A percentile compares a stretch with the other conserved stretches of the same genome.
phyloP scores from a whole-genome alignment of 2,329 filamentous ascomycete species.

The Dothistroma septosporum region DNA sequence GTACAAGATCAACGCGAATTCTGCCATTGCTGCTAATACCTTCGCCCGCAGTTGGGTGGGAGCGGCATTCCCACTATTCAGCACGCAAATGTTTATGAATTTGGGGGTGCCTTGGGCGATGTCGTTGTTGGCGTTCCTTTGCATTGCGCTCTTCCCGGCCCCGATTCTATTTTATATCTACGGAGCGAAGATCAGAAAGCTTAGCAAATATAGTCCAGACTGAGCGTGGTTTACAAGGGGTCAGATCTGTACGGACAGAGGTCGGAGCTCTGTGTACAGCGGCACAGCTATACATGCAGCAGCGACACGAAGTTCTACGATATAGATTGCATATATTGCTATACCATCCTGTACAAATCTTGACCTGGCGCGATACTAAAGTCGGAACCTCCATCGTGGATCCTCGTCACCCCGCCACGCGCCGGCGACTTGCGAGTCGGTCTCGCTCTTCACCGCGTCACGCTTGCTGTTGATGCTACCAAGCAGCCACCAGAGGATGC shows the following conservation, averaged over 20 bases:
- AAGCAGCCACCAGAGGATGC: slow-evolving; percentile 52
- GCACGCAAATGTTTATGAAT: slow-evolving; percentile 33
- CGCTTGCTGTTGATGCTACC: slow-evolving; percentile 56
- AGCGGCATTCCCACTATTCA: slow-evolving; percentile 35
- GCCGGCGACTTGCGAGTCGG: slow-evolving; percentile 47
- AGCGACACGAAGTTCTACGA: neutral
- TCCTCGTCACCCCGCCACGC: slow-evolving; percentile 62
- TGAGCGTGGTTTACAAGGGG: neutral
- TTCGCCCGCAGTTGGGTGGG: slow-evolving; percentile 31
- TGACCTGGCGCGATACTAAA: slow-evolving; percentile 6
- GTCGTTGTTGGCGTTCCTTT: slow-evolving; percentile 32
- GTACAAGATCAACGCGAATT: slow-evolving; percentile 38
- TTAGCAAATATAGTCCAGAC: slow-evolving; percentile 13
- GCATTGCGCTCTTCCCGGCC: slow-evolving; percentile 27
- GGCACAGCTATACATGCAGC: neutral
- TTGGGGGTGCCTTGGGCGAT: slow-evolving; percentile 33
- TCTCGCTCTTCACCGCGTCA: slow-evolving; percentile 42
- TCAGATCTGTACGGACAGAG: no score
- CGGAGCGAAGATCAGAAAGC: slow-evolving; percentile 25
- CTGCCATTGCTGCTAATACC: slow-evolving; percentile 37
- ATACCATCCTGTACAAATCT: no score
- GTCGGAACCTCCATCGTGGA: slow-evolving; percentile 58
- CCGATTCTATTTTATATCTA: slow-evolving; percentile 29
- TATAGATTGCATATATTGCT: neutral
- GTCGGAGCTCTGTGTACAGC: no score